phyloP scores from a whole-genome alignment of 2,329 filamentous ascomycete genomes.

The Ceratocystis variospora region DNA sequence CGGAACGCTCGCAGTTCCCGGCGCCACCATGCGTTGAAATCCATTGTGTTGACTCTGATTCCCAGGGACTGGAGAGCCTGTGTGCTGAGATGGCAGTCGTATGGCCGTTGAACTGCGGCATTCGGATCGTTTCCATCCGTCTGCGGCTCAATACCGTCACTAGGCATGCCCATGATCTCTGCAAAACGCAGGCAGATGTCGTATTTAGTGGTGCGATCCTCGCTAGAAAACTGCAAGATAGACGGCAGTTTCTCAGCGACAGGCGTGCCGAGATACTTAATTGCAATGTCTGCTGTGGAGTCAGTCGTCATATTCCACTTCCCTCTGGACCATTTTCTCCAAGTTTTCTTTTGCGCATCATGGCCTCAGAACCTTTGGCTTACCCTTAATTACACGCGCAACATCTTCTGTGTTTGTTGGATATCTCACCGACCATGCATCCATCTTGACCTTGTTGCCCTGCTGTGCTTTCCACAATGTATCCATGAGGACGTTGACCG shows the following conservation, averaged over 20 bases:
- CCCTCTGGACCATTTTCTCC: neutral
- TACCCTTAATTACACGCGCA: slow-evolving; percentile 58
- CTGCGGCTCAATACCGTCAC: slow-evolving; percentile 54
- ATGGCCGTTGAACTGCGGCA: slow-evolving; percentile 62
- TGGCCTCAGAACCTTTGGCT: slow-evolving; percentile 21
- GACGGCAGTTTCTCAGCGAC: slow-evolving; percentile 44
- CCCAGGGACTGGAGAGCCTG: slow-evolving; percentile 56
- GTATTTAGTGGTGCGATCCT: slow-evolving; percentile 79
- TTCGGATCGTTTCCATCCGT: slow-evolving; percentile 58
- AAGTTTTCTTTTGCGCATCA: neutral
- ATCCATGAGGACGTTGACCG: slow-evolving; percentile 70
- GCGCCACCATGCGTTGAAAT: slow-evolving; percentile 74
- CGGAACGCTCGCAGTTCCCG: slow-evolving; percentile 47
- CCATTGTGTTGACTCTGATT: slow-evolving; percentile 58
- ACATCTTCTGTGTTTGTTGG: slow-evolving; percentile 85
- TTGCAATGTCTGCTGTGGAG: slow-evolving; percentile 45
- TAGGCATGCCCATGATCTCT: slow-evolving; percentile 62
- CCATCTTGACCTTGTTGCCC: slow-evolving; percentile 55
- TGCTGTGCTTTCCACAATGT: slow-evolving; percentile 58
- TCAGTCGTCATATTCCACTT: too few relatives aligned
- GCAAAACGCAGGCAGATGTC: slow-evolving; percentile 69
- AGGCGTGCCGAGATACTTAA: slow-evolving; percentile 46
- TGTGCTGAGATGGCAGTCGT: slow-evolving; percentile 78
- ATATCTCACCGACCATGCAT: slow-evolving; percentile 73
- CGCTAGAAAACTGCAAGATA: slow-evolving; percentile 73